Percentiles rank a stretch among this genome's conserved stretches.
These are phyloP conservation scores for Claviceps purpurea DNA, from an alignment of 2,329 filamentous ascomycete species.

Conservation along the genomic window DNA sequence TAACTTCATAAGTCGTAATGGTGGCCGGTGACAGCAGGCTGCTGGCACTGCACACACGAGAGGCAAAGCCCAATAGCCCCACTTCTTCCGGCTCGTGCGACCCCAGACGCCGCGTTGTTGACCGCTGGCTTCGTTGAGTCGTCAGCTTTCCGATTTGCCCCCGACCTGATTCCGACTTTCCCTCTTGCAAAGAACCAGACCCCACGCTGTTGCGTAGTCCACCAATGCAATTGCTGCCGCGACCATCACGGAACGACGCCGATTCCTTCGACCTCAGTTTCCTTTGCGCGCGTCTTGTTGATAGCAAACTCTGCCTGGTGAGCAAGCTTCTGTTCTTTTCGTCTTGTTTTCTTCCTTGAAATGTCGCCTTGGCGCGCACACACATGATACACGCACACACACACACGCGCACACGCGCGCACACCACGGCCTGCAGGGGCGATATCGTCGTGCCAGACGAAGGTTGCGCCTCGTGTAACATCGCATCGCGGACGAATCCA, in stretches of 20 bases:
- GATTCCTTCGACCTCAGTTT: slow-evolving; percentile 7
- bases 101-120: background rate
- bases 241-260: slow-evolving; percentile 8
- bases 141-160: slow-evolving; percentile 6
- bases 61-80: too few species aligned
- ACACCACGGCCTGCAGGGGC: background rate
- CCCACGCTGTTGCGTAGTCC: slow-evolving; percentile 4
- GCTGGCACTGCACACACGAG: too few species aligned
- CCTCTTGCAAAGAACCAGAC: slow-evolving; percentile 8
- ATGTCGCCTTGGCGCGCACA: background rate
- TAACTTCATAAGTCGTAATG: too few species aligned
- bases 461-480: slow-evolving; percentile 7
- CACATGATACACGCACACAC: too few species aligned
- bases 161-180: background rate
- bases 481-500: slow-evolving; percentile 6
- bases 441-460: background rate
- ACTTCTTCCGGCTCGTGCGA: too few species aligned
- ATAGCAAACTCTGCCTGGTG: slow-evolving; percentile 1
- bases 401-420: background rate
- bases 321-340: background rate
- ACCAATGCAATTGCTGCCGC: slow-evolving; percentile 6
- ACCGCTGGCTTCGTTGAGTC: slow-evolving; percentile 4
- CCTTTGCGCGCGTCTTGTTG: background rate
- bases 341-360: background rate
- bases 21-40: too few species aligned